These are phyloP conservation scores for Chaetomium olivaceum DNA, from an alignment of 2,329 filamentous ascomycete species.

Conservation along the genomic window DNA sequence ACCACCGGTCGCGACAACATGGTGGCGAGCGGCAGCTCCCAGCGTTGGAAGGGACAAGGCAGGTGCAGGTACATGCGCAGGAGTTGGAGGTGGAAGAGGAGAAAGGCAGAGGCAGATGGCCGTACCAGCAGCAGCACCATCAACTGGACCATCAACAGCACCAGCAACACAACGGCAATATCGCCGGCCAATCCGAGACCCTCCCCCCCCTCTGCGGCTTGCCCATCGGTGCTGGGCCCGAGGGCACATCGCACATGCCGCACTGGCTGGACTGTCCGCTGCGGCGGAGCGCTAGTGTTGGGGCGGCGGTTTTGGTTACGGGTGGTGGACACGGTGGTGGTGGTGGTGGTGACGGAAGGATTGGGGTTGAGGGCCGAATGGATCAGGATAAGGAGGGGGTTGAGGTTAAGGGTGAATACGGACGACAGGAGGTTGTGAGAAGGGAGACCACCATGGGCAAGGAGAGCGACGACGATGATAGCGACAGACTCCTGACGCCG, in stretches of 20 bases:
- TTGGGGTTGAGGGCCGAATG: background rate
- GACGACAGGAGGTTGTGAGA: background rate
- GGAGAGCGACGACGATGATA: background rate
- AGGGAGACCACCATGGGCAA: background rate
- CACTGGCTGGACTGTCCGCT: conserved; percentile 36
- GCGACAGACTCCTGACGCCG: background rate
- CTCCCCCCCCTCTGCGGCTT: conserved; percentile 39
- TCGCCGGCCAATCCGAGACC: background rate
- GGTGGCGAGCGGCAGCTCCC: background rate
- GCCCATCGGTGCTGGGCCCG: conserved; percentile 46
- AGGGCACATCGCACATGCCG: conserved; percentile 40
- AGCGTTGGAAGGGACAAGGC: background rate
- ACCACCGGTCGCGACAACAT: background rate
- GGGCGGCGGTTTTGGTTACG: background rate
- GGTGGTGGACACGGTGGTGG: background rate
- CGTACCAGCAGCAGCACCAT: background rate
- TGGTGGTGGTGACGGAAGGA: background rate
- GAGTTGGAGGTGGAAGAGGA: background rate
- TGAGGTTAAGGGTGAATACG: background rate
- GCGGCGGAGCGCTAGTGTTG: conserved; percentile 2
- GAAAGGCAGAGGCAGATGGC: background rate
- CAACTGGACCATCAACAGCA: background rate
- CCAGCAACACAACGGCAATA: background rate
- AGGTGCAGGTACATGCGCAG: background rate
- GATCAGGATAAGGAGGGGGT: background rate